Evolutionary conservation across 1,284 basidiomycete genomes (phyloP), one percentile per base, ranked within the genome.

Genomic region (Ceratobasidium sp.): DNA sequence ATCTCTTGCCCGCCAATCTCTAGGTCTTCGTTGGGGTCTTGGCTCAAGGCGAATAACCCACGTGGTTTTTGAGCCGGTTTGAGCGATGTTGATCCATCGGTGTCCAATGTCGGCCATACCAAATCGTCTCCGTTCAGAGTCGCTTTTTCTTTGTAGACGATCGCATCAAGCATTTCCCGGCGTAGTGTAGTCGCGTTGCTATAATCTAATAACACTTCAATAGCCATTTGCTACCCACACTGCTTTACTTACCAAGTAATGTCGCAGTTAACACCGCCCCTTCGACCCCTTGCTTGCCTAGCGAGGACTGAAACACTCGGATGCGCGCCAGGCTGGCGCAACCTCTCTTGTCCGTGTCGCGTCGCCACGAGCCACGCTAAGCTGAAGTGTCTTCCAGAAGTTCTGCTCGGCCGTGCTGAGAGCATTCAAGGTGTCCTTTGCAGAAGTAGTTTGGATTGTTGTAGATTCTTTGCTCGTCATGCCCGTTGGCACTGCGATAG

Each of bases 401-500:
- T 91, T 83, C 66, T 88, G 86, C 79, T 95, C 92, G 0, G 94
- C 92, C 4, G 88, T 85, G 32, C 88, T 86, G 44, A 97, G 85
- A 0, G 89, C 87, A 25, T 84, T 82, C 13, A 92, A 82, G 37
- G 95, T 90, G 29, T 91, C 91, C 76, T 90, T 86, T 0, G 89
- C 86, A 0, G 89, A 85, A 0, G 87, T 82, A 1, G 86, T 82
- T 2, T 86, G 80, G 0, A 85, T 82, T 8, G 82, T 76, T 17
- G 52, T 17, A 0, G 81, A 81, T 61, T 85, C 85, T 74, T 87
- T 86, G 49, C 86, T 87, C 0, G 90, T 87, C 83, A 91, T 90
- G 0, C 92, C 92, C 89, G 95, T 92, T 0, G 95, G 95, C 76
- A 96, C 87, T 0, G 94, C 91, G 77, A 96, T 93, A 7, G 92